Evolutionary conservation across 73 alveolate genomes (phyloP), one percentile per base, ranked within the genome.

Genomic region (Paramecium octaurelia): DNA sequence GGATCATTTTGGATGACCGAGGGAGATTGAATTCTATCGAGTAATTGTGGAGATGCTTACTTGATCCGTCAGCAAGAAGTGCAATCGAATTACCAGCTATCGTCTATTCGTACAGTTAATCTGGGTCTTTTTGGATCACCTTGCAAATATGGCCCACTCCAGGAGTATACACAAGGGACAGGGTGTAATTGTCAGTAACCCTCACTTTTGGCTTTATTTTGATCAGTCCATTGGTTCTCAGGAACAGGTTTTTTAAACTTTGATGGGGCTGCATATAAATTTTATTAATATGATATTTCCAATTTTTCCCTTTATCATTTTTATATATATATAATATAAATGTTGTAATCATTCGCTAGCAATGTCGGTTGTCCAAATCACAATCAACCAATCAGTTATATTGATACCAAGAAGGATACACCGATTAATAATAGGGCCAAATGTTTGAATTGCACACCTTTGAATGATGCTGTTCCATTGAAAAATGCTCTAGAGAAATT

Each of bases 141-240:
- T 92, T 92, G 92, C 98, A 95, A 27, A 97, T 97, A 8, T 92
- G 91, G 6, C 98, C 99, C 10, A 97, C 99, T 18, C 99, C 99
- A 70, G 99, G 99, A 16, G 99, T 91, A 60, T 97, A 97, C 5
- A 97, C 97, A 23, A 97, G 60, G 1, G 97, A 92, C 4, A 97
- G 92, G 20, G 94, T 70, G 46, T 80, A 80, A 46, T 46, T 46
- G 54, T 80, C 91, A 35, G 91, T 80, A 35, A 80, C 91, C 46
- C 91, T 80, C 12, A 80, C 73, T 24, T 42, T 80, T 3, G 91
- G 91, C 16, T 18, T 40, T 12, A 80, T 80, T 24, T 44, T 40
- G 14, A 80, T 80, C 14, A 80, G 27, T 3, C 91, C 91, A 80
- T 80, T 42, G 3, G 76, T 46, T 80, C 91, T 40, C 8, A 42